Conservation (phyloP, 2,329 filamentous ascomycete species). For the Dactylonectria estremocensis region DNA sequence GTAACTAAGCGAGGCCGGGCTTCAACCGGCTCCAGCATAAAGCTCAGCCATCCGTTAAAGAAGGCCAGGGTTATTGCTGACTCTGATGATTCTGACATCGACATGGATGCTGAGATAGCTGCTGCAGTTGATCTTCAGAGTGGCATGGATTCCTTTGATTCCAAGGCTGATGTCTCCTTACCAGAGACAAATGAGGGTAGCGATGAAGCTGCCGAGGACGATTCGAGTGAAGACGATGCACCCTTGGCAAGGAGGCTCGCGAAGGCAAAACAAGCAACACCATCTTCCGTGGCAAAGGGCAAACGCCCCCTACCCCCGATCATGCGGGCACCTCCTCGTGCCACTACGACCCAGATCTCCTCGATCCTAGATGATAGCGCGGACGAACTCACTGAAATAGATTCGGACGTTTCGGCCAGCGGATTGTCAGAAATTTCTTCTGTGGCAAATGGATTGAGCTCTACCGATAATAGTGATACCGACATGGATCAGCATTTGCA, state of each 20-base stretch:
- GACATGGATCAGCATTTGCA: conserved; percentile 27
- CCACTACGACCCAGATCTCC: background rate
- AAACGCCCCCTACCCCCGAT: background rate
- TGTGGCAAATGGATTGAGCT: conserved; percentile 18
- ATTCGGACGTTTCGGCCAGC: conserved; percentile 10
- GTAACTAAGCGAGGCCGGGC: conserved; percentile 47
- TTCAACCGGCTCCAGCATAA: conserved; percentile 37
- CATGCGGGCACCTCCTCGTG: background rate
- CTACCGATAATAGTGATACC: conserved; percentile 42
- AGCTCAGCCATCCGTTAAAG: conserved; percentile 48
- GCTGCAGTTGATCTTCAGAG: conserved; percentile 40
- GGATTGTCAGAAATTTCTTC: conserved; percentile 21
- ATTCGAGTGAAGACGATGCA: conserved; percentile 50
- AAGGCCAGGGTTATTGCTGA: conserved; percentile 49
- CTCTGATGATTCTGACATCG: conserved; percentile 50
- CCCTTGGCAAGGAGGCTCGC: conserved; percentile 36
- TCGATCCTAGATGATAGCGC: background rate
- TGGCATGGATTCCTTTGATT: conserved; percentile 28
- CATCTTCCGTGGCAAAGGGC: background rate
- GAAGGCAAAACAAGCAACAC: background rate
- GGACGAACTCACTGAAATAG: background rate
- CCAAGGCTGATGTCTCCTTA: conserved; percentile 36
- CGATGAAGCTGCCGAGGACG: conserved; percentile 27
- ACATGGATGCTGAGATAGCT: conserved; percentile 53
- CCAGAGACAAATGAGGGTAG: conserved; percentile 35